Conservation (phyloP, 805 yeast genomes). For the Wickerhamomyces bisporus region DNA sequence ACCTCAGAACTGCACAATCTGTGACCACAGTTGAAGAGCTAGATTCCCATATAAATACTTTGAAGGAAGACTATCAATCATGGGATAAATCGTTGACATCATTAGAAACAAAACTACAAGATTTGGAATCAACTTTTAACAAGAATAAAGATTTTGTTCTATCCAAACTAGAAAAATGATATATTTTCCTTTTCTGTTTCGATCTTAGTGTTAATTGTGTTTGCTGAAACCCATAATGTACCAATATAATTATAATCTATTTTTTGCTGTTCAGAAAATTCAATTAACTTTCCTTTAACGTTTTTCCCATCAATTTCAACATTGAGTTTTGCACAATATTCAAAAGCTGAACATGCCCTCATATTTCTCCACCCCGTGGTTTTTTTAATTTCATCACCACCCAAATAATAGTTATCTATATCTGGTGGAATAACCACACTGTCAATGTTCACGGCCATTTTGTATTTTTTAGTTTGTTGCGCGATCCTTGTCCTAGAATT, state of each 20-base stretch:
- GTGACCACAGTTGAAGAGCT: conserved; percentile 16
- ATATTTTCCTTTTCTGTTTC: not conserved
- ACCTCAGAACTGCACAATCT: conserved; percentile 14
- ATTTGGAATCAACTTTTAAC: conserved; percentile 15
- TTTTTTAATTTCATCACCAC: conserved; percentile 16
- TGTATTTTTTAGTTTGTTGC: not conserved
- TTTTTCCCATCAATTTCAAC: no score
- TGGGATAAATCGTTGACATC: conserved; percentile 23
- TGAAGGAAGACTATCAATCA: conserved; percentile 20
- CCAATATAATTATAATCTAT: no score
- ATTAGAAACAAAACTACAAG: conserved; percentile 20
- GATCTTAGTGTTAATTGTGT: no score
- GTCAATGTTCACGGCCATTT: conserved; percentile 33
- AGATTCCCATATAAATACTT: conserved; percentile 14
- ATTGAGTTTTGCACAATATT: conserved; percentile 63
- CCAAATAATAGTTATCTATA: conserved; percentile 27
- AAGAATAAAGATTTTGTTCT: conserved; percentile 4
- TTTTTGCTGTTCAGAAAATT: no score
- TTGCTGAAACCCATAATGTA: no score
- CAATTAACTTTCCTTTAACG: no score
- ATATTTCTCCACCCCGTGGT: conserved; percentile 45
- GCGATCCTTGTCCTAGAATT: not conserved
- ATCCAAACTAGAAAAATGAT: not conserved
- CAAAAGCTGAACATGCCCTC: conserved; percentile 41
- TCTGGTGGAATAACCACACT: conserved; percentile 49